A percentile compares a stretch with the other conserved stretches of the same genome.
phyloP scores from a whole-genome alignment of 2,329 filamentous ascomycete species.

The Ampelomyces quisqualis region DNA sequence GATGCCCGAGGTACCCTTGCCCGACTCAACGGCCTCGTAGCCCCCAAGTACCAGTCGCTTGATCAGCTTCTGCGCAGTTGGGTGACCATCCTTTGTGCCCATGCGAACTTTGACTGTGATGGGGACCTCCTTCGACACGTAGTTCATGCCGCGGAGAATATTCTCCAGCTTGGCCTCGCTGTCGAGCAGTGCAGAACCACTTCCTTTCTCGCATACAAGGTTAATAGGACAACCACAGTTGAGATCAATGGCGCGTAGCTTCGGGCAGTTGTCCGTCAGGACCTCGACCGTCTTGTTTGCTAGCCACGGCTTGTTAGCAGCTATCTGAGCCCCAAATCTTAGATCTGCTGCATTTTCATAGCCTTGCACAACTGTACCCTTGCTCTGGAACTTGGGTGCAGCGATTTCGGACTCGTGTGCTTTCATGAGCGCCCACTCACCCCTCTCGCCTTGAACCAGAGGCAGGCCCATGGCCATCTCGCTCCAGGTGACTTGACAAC shows the following conservation, averaged over 20 bases:
- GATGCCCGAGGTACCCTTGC: constrained; percentile 67
- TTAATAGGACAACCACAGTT: constrained; percentile 99
- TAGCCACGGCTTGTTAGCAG: constrained; percentile 87
- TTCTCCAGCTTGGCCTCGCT: constrained; percentile 84
- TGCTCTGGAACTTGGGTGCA: constrained; percentile 66
- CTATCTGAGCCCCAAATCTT: constrained; percentile 89
- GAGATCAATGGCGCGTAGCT: constrained; percentile 86
- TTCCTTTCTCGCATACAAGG: constrained; percentile 82
- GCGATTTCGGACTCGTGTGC: constrained; percentile 80
- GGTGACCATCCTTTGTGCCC: constrained; percentile 77
- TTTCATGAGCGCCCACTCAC: constrained; percentile 94
- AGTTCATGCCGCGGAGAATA: constrained; percentile 94
- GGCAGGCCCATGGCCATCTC: constrained; percentile 97
- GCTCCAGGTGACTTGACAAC: constrained; percentile 91
- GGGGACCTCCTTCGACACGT: constrained; percentile 83
- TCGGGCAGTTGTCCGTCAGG: constrained; percentile 72
- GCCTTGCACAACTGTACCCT: constrained; percentile 62
- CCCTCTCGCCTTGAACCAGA: constrained; percentile 82
- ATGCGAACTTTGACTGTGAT: constrained; percentile 95
- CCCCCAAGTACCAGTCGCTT: constrained; percentile 81
- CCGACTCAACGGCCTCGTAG: constrained; percentile 65
- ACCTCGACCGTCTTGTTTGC: constrained; percentile 86
- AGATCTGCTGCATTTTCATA: constrained; percentile 84
- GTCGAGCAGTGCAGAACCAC: constrained; percentile 90
- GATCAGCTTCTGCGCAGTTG: constrained; percentile 77